Evolutionary conservation across 176 grass and related monocot species (phyloP).

Genomic region (Musa acuminata): DNA sequence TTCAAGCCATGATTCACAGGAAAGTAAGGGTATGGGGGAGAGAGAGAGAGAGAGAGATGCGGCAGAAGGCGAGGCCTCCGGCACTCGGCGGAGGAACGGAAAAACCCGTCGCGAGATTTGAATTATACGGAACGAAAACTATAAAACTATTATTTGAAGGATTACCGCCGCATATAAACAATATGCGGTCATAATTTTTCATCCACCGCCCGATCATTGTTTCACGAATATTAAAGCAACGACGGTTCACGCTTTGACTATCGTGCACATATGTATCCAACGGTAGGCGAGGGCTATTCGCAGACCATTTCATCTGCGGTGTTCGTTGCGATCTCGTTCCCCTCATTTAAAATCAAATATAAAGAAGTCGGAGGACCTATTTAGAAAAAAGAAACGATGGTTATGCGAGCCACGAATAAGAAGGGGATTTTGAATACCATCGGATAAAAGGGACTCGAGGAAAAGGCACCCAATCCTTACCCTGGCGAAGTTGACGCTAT

Average conservation of each 20-base stretch:
- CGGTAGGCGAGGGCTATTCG: no score
- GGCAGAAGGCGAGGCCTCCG: not conserved
- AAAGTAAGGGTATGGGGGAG: not conserved
- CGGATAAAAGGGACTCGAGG: no score
- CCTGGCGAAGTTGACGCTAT: no score
- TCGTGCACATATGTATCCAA: no score
- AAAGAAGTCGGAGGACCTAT: not conserved
- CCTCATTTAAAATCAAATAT: no score
- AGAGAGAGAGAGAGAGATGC: not conserved
- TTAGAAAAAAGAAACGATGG: not conserved
- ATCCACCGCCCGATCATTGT: not conserved
- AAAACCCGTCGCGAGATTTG: not conserved
- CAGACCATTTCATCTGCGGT: no score
- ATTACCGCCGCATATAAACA: not conserved
- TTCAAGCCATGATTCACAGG: not conserved
- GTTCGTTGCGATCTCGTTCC: no score
- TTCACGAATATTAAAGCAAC: no score
- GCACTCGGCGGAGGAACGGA: not conserved
- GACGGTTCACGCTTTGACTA: no score
- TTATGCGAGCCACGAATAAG: not conserved
- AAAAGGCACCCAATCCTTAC: no score
- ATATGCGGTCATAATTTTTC: not conserved
- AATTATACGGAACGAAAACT: not conserved
- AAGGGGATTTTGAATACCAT: not conserved
- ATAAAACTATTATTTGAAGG: not conserved